Conservation (phyloP, 495 filamentous ascomycete genomes). For the Immersiella caudata region DNA sequence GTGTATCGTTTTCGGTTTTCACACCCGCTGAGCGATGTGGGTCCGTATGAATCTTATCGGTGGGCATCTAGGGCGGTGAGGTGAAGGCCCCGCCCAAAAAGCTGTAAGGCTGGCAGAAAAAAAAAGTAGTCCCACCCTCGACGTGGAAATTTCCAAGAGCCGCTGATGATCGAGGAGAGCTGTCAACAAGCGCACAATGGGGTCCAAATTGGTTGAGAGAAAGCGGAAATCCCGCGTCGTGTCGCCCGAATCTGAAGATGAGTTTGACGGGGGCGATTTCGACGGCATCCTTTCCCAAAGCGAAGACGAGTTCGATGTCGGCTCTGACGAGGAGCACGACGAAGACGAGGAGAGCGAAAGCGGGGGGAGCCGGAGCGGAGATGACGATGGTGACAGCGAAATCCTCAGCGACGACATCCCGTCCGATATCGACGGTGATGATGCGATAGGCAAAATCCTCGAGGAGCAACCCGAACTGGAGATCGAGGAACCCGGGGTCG, state of each 20-base stretch:
- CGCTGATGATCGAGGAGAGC: slow-evolving; percentile 20
- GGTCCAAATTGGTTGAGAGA: slow-evolving; percentile 38
- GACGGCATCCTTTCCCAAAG: slow-evolving; percentile 40
- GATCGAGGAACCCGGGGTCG: slow-evolving; percentile 40
- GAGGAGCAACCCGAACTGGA: slow-evolving; percentile 23
- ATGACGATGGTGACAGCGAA: slow-evolving; percentile 44
- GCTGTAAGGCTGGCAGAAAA: slow-evolving; percentile 34
- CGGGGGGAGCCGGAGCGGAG: slow-evolving; percentile 47
- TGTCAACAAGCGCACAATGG: slow-evolving; percentile 40
- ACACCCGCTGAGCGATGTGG: neutral
- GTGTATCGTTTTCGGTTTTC: neutral
- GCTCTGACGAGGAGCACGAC: slow-evolving; percentile 25
- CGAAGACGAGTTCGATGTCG: slow-evolving; percentile 36
- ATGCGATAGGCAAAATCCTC: slow-evolving; percentile 38
- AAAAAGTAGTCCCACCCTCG: slow-evolving; percentile 27
- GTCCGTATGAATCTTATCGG: neutral
- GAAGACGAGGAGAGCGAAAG: slow-evolving; percentile 30
- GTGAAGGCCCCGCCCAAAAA: slow-evolving; percentile 6
- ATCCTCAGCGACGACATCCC: slow-evolving; percentile 62
- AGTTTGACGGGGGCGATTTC: slow-evolving; percentile 35
- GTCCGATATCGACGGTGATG: slow-evolving; percentile 53
- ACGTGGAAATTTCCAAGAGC: slow-evolving; percentile 26
- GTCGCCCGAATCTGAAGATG: slow-evolving; percentile 39
- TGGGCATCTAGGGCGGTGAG: neutral
- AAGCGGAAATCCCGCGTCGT: slow-evolving; percentile 49